These are phyloP conservation scores for Sclerotinia minor DNA, from an alignment of 2,329 filamentous ascomycete genomes.

Conservation along the genomic window DNA sequence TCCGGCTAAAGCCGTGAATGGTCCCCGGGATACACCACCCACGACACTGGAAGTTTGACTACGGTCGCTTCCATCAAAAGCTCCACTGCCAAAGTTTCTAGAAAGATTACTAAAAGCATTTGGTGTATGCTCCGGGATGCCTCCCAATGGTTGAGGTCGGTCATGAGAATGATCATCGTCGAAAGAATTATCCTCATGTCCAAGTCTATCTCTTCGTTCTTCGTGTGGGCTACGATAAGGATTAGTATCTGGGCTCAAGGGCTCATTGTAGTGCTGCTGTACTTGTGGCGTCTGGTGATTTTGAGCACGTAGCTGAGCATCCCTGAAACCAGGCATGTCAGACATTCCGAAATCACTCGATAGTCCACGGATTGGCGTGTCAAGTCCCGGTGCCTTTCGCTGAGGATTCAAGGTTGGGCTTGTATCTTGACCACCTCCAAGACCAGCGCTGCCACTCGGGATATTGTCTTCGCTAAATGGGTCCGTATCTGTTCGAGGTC, in stretches of 20 bases:
- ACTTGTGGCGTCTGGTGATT: slow-evolving; percentile 43
- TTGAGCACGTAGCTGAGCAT: slow-evolving; percentile 52
- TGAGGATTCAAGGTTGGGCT: slow-evolving; percentile 52
- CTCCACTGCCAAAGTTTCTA: slow-evolving; percentile 50
- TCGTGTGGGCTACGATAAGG: slow-evolving; percentile 90
- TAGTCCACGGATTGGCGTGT: slow-evolving; percentile 46
- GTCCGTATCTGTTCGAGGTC: slow-evolving; percentile 70
- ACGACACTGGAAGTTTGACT: slow-evolving; percentile 91
- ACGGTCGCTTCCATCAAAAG: slow-evolving; percentile 72
- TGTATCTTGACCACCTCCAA: slow-evolving; percentile 73
- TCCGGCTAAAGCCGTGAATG: slow-evolving; percentile 63
- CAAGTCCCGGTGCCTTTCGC: slow-evolving; percentile 46
- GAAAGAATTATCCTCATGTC: slow-evolving; percentile 49
- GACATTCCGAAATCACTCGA: slow-evolving; percentile 63
- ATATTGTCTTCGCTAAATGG: slow-evolving; percentile 67
- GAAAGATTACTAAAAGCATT: slow-evolving; percentile 56
- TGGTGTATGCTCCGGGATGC: slow-evolving; percentile 52
- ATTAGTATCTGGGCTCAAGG: slow-evolving; percentile 91
- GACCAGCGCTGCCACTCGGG: slow-evolving; percentile 67
- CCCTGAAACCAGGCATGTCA: slow-evolving; percentile 58
- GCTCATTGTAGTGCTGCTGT: slow-evolving; percentile 56
- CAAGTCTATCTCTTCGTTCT: slow-evolving; percentile 52
- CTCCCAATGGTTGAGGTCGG: slow-evolving; percentile 53
- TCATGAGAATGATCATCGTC: slow-evolving; percentile 46
- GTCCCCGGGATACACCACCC: slow-evolving; percentile 55